A percentile compares a stretch with the other conserved stretches of the same genome.
Evolutionary conservation across 192 early-diverging fungal species (phyloP).

Genomic region (Entophlyctis luteolus): DNA sequence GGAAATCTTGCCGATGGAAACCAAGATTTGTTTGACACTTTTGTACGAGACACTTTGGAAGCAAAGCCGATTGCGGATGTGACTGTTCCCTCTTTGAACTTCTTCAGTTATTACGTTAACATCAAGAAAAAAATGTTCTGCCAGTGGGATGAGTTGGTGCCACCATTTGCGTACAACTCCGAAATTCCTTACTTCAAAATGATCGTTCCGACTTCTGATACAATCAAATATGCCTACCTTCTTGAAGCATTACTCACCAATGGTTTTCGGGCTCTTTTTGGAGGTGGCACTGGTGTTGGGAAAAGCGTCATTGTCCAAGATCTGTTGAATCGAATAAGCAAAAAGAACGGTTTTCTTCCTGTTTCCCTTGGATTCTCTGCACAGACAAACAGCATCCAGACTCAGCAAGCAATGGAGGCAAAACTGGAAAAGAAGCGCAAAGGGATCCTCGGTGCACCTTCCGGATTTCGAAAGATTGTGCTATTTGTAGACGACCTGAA

Average conservation of each 20-base stretch:
- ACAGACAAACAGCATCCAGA: slow-evolving; percentile 56
- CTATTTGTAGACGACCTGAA: slow-evolving; percentile 62
- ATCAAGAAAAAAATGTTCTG: slow-evolving; percentile 47
- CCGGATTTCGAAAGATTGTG: slow-evolving; percentile 51
- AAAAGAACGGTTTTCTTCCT: slow-evolving; percentile 44
- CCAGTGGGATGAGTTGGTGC: slow-evolving; percentile 58
- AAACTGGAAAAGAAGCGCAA: slow-evolving; percentile 62
- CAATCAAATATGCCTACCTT: slow-evolving; percentile 55
- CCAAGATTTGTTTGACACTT: slow-evolving; percentile 57
- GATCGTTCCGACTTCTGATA: slow-evolving; percentile 59
- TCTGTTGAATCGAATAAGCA: slow-evolving; percentile 44
- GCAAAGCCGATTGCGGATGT: slow-evolving; percentile 40
- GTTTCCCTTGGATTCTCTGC: slow-evolving; percentile 56
- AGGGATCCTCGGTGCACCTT: slow-evolving; percentile 56
- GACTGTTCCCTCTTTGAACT: slow-evolving; percentile 46
- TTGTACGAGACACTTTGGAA: slow-evolving; percentile 50
- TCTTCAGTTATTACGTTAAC: slow-evolving; percentile 55
- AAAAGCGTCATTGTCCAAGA: slow-evolving; percentile 59
- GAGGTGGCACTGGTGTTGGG: slow-evolving; percentile 57
- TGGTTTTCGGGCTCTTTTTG: slow-evolving; percentile 47
- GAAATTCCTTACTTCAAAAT: slow-evolving; percentile 61
- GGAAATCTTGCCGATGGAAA: slow-evolving; percentile 57
- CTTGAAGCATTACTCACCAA: slow-evolving; percentile 45
- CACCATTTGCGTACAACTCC: slow-evolving; percentile 48
- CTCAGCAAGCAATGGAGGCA: slow-evolving; percentile 58